These are phyloP conservation scores for Fonsecaea erecta DNA, from an alignment of 2,329 filamentous ascomycete species.

Conservation along the genomic window DNA sequence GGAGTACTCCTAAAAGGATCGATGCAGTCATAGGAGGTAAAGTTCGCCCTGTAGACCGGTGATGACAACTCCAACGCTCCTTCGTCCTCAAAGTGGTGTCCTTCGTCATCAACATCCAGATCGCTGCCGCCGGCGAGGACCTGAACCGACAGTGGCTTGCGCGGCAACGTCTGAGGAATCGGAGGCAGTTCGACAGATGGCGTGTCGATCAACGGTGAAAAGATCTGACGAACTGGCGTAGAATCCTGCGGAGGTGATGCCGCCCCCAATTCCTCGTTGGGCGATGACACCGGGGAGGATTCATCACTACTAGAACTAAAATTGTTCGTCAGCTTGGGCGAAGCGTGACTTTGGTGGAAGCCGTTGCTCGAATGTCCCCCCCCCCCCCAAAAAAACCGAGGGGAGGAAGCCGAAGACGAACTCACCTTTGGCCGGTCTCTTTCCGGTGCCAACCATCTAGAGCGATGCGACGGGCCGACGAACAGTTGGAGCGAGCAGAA, in stretches of 20 bases:
- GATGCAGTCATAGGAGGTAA: constrained; percentile 30
- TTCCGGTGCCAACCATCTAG: constrained; percentile 33
- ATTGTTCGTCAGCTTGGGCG: constrained; percentile 7
- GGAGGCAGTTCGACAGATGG: neutral
- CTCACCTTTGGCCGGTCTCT: constrained; percentile 22
- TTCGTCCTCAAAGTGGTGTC: constrained; percentile 18
- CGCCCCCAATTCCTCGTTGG: constrained; percentile 10
- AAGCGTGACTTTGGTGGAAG: neutral
- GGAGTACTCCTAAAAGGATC: constrained; percentile 31
- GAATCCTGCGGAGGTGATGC: constrained; percentile 7
- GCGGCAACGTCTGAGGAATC: neutral
- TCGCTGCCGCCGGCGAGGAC: constrained; percentile 5
- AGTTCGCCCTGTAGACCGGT: constrained; percentile 27
- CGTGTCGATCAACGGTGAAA: constrained; percentile 3
- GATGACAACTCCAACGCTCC: constrained; percentile 22
- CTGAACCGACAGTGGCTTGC: constrained; percentile 6
- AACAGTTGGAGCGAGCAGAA: constrained; percentile 28
- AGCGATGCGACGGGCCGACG: constrained; percentile 33
- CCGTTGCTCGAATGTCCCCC: neutral
- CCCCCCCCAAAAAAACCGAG: too few relatives aligned
- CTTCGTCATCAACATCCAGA: neutral
- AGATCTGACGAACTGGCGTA: neutral
- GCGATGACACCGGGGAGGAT: constrained; percentile 19
- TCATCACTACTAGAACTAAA: constrained; percentile 25
- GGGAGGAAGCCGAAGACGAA: neutral